Conservation (phyloP, 495 filamentous ascomycete genomes). For the Penicillium odoratum region DNA sequence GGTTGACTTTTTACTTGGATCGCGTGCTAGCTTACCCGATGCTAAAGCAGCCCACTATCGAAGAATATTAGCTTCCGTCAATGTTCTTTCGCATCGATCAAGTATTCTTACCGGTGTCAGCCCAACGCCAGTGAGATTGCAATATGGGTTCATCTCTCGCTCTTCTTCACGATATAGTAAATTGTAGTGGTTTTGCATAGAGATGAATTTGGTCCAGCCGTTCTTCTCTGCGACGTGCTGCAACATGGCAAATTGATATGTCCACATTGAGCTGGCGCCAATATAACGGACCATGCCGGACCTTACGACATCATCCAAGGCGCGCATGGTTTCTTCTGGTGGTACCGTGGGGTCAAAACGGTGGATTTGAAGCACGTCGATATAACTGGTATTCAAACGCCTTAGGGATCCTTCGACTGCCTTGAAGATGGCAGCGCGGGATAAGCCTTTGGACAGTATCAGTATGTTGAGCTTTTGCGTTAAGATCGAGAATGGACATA, state of each 20-base stretch:
- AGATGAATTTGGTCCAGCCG: conserved; percentile 68
- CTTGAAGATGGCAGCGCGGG: conserved; percentile 53
- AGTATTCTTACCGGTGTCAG: conserved; percentile 26
- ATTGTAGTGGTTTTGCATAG: conserved; percentile 72
- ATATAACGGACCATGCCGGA: conserved; percentile 67
- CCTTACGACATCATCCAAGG: conserved; percentile 65
- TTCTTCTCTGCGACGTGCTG: conserved; percentile 49
- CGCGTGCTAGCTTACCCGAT: too few relatives aligned
- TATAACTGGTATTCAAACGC: conserved; percentile 50
- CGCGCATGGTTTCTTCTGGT: conserved; percentile 71
- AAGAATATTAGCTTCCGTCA: too few relatives aligned
- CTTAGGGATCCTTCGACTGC: conserved; percentile 50
- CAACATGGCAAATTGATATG: conserved; percentile 44
- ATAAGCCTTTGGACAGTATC: conserved; percentile 28
- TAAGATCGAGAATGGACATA: too few relatives aligned
- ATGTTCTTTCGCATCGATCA: too few relatives aligned
- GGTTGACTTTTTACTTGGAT: too few relatives aligned
- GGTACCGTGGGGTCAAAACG: conserved; percentile 52
- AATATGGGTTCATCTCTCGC: conserved; percentile 69
- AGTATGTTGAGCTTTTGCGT: too few relatives aligned
- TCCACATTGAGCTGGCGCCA: conserved; percentile 48
- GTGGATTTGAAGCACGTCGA: conserved; percentile 58
- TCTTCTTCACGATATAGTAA: conserved; percentile 72
- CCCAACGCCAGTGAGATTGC: conserved; percentile 65
- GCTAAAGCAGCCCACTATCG: too few relatives aligned